These are phyloP conservation scores for Mucor plumbeus DNA, from an alignment of 371 early-diverging fungal genomes.

Conservation along the genomic window DNA sequence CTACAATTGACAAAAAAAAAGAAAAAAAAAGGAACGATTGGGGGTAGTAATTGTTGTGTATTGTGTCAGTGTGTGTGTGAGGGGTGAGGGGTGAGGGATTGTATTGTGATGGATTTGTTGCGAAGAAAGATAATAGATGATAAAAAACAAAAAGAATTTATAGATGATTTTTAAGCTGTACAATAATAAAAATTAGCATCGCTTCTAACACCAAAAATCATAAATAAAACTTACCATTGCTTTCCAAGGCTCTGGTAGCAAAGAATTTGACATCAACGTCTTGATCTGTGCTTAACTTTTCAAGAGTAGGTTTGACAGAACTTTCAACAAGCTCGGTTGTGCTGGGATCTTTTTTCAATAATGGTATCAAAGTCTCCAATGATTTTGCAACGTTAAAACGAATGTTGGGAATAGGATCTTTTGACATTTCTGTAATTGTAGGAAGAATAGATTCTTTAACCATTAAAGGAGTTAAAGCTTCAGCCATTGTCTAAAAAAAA, in stretches of 20 bases:
- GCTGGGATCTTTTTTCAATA: slow-evolving; percentile 73
- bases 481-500: slow-evolving; percentile 78
- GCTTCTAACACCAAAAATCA: neutral
- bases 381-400: slow-evolving; percentile 98
- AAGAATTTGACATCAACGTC: slow-evolving; percentile 95
- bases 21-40: slow-evolving; percentile 4
- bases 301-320: slow-evolving; percentile 81
- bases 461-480: slow-evolving; percentile 84
- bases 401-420: slow-evolving; percentile 98
- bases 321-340: slow-evolving; percentile 64
- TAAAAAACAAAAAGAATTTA: slow-evolving; percentile 5
- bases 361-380: slow-evolving; percentile 84
- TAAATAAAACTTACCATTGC: slow-evolving; percentile 28
- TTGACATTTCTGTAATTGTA: slow-evolving; percentile 80
- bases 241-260: slow-evolving; percentile 80
- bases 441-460: slow-evolving; percentile 91
- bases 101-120: neutral
- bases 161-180: slow-evolving; percentile 2
- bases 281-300: slow-evolving; percentile 83
- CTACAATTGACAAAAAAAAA: slow-evolving; percentile 27
- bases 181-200: neutral
- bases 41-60: neutral
- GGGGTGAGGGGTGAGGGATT: neutral
- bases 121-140: neutral
- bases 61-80: neutral